A percentile compares a stretch with the other conserved stretches of the same genome.
Conservation (phyloP, 2,329 filamentous ascomycete genomes). For the Lachnellula hyalina region DNA sequence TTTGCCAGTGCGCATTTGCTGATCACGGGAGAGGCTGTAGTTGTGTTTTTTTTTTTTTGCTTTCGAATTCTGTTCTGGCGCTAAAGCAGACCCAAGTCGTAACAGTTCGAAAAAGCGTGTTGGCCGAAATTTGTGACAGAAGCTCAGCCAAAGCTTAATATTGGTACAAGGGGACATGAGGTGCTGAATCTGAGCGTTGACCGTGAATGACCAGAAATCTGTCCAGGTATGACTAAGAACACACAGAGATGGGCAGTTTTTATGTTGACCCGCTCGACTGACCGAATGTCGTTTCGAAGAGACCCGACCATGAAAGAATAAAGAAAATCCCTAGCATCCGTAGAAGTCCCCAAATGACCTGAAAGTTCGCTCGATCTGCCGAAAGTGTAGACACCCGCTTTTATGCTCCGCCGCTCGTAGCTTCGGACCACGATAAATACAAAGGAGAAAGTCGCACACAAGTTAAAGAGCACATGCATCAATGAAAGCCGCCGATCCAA, state of each 20-base stretch:
- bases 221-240: slow-evolving; percentile 29
- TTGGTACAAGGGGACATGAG: slow-evolving; percentile 33
- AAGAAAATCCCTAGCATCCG: slow-evolving; percentile 32
- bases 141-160: slow-evolving; percentile 32
- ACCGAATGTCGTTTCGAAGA: slow-evolving; percentile 31
- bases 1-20: slow-evolving; percentile 21
- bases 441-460: slow-evolving; percentile 28
- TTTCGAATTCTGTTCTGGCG: slow-evolving; percentile 31
- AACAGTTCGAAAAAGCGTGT: slow-evolving; percentile 27
- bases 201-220: slow-evolving; percentile 29
- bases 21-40: slow-evolving; percentile 28
- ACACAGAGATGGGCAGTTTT: slow-evolving; percentile 21
- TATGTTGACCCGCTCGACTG: slow-evolving; percentile 30
- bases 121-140: slow-evolving; percentile 27
- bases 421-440: slow-evolving; percentile 31
- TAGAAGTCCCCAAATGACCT: slow-evolving; percentile 26
- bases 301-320: slow-evolving; percentile 28
- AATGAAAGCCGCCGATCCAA: slow-evolving; percentile 34
- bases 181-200: slow-evolving; percentile 31
- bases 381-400: slow-evolving; percentile 29
- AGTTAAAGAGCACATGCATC: slow-evolving; percentile 32
- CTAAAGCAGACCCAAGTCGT: slow-evolving; percentile 32
- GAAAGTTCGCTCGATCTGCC: slow-evolving; percentile 27
- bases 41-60: slow-evolving; percentile 24
- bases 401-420: slow-evolving; percentile 32